Conservation (phyloP, 2,329 filamentous ascomycete genomes). For the Colletotrichum somersetense region DNA sequence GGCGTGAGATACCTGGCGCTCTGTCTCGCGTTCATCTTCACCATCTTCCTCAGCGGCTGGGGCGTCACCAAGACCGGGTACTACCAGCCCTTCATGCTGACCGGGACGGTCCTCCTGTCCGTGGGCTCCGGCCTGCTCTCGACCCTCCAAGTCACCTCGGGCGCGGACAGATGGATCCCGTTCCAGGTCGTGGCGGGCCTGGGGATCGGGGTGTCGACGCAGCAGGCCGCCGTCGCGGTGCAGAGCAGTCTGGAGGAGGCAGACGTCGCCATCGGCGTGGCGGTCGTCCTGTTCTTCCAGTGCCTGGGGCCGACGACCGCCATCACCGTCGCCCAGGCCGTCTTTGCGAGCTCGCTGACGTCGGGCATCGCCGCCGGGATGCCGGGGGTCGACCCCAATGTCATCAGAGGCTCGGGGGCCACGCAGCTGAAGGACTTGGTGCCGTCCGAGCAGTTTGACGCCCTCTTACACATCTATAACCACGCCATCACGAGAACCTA, state of each 20-base stretch:
- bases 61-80: slow-evolving; percentile 50
- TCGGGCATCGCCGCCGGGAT: background rate
- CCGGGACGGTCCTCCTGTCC: slow-evolving; percentile 46
- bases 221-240: slow-evolving; percentile 30
- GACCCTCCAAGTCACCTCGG: slow-evolving; percentile 43
- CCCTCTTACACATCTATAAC: slow-evolving; percentile 16
- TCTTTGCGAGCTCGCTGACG: slow-evolving; percentile 5
- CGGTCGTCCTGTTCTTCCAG: slow-evolving; percentile 24
- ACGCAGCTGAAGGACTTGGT: slow-evolving; percentile 11
- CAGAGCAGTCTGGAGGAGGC: slow-evolving; percentile 10
- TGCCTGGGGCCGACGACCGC: slow-evolving; percentile 28
- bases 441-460: background rate
- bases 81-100: slow-evolving; percentile 52
- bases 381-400: background rate
- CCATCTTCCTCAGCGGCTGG: slow-evolving; percentile 44
- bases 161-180: slow-evolving; percentile 51
- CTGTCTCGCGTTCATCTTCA: slow-evolving; percentile 46
- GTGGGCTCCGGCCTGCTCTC: slow-evolving; percentile 43
- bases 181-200: slow-evolving; percentile 32
- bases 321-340: slow-evolving; percentile 23
- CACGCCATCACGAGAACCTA: slow-evolving; percentile 27
- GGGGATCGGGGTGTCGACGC: slow-evolving; percentile 26
- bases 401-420: slow-evolving; percentile 11
- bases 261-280: slow-evolving; percentile 26
- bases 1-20: slow-evolving; percentile 50